Evolutionary conservation across 2,329 filamentous ascomycete species (phyloP), one percentile per base, ranked within the genome.

Genomic region (Aphanoascus verrucosus): DNA sequence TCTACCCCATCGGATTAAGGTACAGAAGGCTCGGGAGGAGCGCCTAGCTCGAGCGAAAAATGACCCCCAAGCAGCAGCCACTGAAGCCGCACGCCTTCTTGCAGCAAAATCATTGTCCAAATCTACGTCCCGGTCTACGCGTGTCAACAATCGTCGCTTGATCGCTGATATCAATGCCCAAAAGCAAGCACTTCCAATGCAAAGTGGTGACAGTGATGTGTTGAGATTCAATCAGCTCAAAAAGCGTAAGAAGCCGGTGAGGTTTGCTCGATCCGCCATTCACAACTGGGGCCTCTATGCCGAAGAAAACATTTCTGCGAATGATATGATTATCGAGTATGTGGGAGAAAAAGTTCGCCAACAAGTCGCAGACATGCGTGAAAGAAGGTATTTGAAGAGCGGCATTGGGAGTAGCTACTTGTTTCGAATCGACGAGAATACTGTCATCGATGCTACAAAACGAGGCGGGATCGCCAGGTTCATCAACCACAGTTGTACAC

Each of bases 291-390:
- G 93, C 28, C 74, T 98, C 28, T 98, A 98, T 66, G 90, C 93
- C 2, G 91, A 96, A 77, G 93, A 98, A 72, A 93, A 94, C 65
- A 98, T 98, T 59, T 81, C 86, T 56, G 89, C 91, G 67, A 94
- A 95, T 68, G 93, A 98, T 71, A 96, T 98, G 89, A 98, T 98
- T 67, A 98, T 98, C 65, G 93, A 98, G 72, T 98, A 98, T 67
- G 93, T 98, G 9, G 93, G 93, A 56, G 93, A 98, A 72, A 93
- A 95, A 69, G 89, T 98, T 37, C 83, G 93, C 54, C 93, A 98
- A 70, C 88, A 94, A 65, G 93, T 98, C 56, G 90, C 93, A n/a
- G 93, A 98, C 69, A 83, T 97, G 66, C 85, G 93, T 54, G 93
- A 98, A 73, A 82, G 84, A 60, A 82, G 85, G 56, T 98, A 98